Conservation (phyloP, 768 basidiomycete genomes). For the Naganishia kalamii region DNA sequence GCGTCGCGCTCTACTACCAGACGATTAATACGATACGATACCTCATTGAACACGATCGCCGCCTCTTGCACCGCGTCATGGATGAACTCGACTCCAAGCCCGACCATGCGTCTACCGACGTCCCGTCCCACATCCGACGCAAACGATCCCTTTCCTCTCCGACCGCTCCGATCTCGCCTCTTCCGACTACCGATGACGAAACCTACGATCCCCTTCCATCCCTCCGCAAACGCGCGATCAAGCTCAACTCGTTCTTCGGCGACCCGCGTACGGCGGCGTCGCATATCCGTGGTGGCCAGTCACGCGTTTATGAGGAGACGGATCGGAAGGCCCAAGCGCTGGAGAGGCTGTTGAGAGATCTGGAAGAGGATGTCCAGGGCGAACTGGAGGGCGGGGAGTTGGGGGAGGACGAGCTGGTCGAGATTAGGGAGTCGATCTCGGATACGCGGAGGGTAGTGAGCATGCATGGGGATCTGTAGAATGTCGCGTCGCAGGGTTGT, state of each 20-base stretch:
- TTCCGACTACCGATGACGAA: background rate
- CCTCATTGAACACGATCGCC: conserved; percentile 3
- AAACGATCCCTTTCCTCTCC: no score
- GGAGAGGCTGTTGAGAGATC: background rate
- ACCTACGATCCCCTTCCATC: background rate
- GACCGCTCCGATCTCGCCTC: background rate
- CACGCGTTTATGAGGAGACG: background rate
- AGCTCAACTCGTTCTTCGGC: conserved; percentile 9
- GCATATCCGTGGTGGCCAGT: background rate
- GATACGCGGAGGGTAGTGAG: background rate
- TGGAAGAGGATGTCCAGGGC: background rate
- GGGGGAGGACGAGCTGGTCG: background rate
- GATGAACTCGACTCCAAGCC: background rate
- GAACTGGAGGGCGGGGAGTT: background rate
- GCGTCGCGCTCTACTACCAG: background rate
- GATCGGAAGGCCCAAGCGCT: conserved; percentile 4
- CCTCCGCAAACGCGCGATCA: background rate
- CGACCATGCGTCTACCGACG: no score
- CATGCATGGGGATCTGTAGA: background rate
- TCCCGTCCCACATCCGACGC: no score
- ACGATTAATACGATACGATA: background rate
- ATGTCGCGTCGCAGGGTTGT: background rate
- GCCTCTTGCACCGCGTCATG: background rate
- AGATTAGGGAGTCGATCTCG: background rate
- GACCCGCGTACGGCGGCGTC: background rate